Conservation (phyloP, 2,329 filamentous ascomycete genomes). For the Ceratocystis harringtonii region DNA sequence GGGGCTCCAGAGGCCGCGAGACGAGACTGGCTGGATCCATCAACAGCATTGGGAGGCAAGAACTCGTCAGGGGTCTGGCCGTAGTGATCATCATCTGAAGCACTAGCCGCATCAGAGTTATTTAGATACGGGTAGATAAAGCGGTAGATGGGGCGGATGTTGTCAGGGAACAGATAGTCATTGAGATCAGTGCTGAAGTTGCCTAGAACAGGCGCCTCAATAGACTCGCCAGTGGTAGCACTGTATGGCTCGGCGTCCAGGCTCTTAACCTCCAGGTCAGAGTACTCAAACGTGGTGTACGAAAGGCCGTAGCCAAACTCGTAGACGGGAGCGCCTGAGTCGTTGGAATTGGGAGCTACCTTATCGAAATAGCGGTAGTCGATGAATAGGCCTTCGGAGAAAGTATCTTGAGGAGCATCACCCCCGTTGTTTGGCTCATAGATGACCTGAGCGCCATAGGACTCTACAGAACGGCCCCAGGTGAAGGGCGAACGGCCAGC, state of each 20-base stretch:
- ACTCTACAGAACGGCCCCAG: constrained; percentile 50
- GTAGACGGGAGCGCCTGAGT: constrained; percentile 50
- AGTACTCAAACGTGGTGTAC: constrained; percentile 66
- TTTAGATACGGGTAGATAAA: constrained; percentile 63
- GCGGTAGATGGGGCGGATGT: constrained; percentile 35
- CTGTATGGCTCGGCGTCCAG: constrained; percentile 34
- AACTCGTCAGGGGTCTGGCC: constrained; percentile 42
- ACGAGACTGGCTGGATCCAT: constrained; percentile 43
- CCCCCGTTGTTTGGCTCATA: constrained; percentile 54
- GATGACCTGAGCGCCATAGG: constrained; percentile 54
- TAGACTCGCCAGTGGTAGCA: constrained; percentile 46
- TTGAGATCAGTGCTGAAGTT: constrained; percentile 45
- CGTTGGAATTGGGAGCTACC: constrained; percentile 26
- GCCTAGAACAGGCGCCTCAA: constrained; percentile 48
- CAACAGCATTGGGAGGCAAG: constrained; percentile 42
- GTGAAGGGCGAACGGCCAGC: constrained; percentile 68
- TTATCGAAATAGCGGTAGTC: constrained; percentile 71
- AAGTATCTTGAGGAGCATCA: constrained; percentile 54
- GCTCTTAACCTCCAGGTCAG: constrained; percentile 45
- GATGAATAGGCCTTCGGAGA: constrained; percentile 65
- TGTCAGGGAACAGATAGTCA: constrained; percentile 54
- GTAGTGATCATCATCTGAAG: constrained; percentile 44
- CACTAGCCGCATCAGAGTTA: constrained; percentile 40
- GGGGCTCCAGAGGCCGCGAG: constrained; percentile 36
- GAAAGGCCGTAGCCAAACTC: constrained; percentile 71